These are phyloP conservation scores for Terana coerulea DNA, from an alignment of 768 basidiomycete species.

Conservation along the genomic window DNA sequence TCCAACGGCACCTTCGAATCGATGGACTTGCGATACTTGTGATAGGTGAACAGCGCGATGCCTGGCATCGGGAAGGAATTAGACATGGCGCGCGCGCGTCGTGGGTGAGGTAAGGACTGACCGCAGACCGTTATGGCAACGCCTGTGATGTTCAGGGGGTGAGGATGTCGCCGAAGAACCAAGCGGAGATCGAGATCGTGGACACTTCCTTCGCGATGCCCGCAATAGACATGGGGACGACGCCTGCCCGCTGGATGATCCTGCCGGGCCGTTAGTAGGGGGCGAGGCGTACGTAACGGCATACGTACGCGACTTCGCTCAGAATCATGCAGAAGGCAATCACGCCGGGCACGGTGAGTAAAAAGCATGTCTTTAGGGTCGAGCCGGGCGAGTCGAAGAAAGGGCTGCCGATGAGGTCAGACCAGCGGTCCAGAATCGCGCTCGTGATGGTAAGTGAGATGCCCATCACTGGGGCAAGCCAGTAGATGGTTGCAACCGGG, in stretches of 20 bases:
- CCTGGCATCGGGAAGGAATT: constrained; percentile 42
- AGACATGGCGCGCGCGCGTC: neutral
- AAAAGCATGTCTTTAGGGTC: constrained; percentile 55
- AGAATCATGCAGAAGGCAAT: constrained; percentile 95
- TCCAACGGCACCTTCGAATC: constrained; percentile 68
- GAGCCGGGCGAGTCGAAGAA: constrained; percentile 63
- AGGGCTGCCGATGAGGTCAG: constrained; percentile 53
- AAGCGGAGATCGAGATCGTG: constrained; percentile 88
- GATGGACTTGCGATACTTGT: constrained; percentile 91
- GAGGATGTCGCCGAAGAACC: constrained; percentile 91
- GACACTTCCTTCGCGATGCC: constrained; percentile 98
- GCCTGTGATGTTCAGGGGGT: constrained; percentile 91
- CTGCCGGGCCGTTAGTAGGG: constrained; percentile 36
- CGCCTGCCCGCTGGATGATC: constrained; percentile 91
- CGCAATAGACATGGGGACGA: constrained; percentile 95
- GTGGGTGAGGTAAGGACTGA: constrained; percentile 36
- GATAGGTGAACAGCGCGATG: constrained; percentile 89
- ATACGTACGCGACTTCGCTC: constrained; percentile 90
- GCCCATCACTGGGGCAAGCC: constrained; percentile 89
- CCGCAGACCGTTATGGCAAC: constrained; percentile 87
- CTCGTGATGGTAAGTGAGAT: constrained; percentile 69
- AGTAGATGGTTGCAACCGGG: constrained; percentile 91
- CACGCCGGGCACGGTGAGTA: constrained; percentile 75
- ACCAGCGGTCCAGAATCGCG: constrained; percentile 71
- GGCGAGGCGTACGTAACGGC: constrained; percentile 9